A percentile compares a stretch with the other conserved stretches of the same genome.
Conservation (phyloP, 176 grass and related monocot genomes). For the Triticum turgidum region DNA sequence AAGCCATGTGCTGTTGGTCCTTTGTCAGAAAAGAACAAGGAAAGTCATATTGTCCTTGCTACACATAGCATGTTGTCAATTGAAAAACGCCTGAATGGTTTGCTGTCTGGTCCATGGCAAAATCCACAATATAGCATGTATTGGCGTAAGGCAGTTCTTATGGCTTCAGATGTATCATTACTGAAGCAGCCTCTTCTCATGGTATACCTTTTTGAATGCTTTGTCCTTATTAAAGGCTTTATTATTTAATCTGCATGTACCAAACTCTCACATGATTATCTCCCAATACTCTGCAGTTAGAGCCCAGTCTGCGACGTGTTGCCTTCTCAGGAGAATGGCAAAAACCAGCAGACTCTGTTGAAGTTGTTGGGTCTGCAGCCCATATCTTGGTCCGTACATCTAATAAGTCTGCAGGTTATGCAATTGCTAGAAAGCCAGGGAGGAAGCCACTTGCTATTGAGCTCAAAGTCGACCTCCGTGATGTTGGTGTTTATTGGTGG, state of each 20-base stretch:
- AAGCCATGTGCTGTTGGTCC: conserved; percentile 24
- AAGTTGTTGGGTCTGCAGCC: conserved; percentile 85
- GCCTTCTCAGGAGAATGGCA: conserved; percentile 74
- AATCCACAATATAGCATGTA: conserved; percentile 67
- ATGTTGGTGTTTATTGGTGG: conserved; percentile 88
- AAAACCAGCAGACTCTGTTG: conserved; percentile 80
- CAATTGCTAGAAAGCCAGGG: conserved; percentile 60
- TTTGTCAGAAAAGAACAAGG: conserved; percentile 52
- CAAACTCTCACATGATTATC: conserved; percentile 21
- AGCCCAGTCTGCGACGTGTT: conserved; percentile 73
- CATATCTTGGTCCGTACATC: conserved; percentile 63
- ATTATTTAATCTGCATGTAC: conserved; percentile 20
- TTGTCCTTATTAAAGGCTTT: not conserved
- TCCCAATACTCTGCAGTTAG: conserved; percentile 60
- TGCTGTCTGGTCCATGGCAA: conserved; percentile 90
- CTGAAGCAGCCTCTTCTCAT: conserved; percentile 73
- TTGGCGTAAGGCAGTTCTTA: conserved; percentile 75
- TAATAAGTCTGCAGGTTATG: conserved; percentile 42
- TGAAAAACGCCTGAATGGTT: conserved; percentile 73
- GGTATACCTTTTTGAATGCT: conserved; percentile 39
- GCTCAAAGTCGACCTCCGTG: conserved; percentile 52
- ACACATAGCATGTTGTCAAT: conserved; percentile 64
- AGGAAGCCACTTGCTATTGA: conserved; percentile 58
- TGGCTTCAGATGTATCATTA: conserved; percentile 64
- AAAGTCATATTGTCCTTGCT: conserved; percentile 67